Percentiles rank a stretch among this genome's conserved stretches.
Conservation (phyloP, 495 filamentous ascomycete species). For the Daldinia caldariorum region DNA sequence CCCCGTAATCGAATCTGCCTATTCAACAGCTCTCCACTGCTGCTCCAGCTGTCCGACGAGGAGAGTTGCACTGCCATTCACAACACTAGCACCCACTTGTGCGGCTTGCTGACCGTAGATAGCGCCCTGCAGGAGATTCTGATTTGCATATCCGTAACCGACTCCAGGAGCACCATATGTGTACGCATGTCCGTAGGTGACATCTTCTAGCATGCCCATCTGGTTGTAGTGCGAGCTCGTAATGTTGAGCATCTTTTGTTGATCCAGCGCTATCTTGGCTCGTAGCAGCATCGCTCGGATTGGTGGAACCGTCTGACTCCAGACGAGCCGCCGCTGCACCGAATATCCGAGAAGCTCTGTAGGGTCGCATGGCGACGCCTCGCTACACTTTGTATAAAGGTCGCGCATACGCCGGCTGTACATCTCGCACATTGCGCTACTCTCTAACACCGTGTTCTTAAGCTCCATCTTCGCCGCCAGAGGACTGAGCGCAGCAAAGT, state of each 20-base stretch:
- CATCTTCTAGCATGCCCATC: not conserved
- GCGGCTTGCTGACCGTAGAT: constrained; percentile 31
- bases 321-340: not conserved
- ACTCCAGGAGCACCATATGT: constrained; percentile 25
- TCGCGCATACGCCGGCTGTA: constrained; percentile 54
- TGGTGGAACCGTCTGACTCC: not conserved
- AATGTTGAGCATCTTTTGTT: not conserved
- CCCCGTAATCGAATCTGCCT: not conserved
- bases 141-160: constrained; percentile 35
- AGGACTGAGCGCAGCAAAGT: constrained; percentile 47
- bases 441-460: constrained; percentile 37
- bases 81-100: constrained; percentile 9
- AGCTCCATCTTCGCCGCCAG: constrained; percentile 23
- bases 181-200: not conserved
- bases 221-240: not conserved
- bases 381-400: constrained; percentile 44
- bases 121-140: constrained; percentile 34
- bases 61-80: not conserved
- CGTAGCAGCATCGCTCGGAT: not conserved
- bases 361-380: constrained; percentile 36
- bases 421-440: constrained; percentile 48
- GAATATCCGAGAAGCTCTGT: constrained; percentile 14
- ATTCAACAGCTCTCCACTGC: constrained; percentile 40
- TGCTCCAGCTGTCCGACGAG: constrained; percentile 34
- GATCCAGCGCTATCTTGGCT: not conserved